A percentile compares a stretch with the other conserved stretches of the same genome.
phyloP scores from a whole-genome alignment of 495 filamentous ascomycete genomes.

The Pseudoneurospora amorphoporcata region DNA sequence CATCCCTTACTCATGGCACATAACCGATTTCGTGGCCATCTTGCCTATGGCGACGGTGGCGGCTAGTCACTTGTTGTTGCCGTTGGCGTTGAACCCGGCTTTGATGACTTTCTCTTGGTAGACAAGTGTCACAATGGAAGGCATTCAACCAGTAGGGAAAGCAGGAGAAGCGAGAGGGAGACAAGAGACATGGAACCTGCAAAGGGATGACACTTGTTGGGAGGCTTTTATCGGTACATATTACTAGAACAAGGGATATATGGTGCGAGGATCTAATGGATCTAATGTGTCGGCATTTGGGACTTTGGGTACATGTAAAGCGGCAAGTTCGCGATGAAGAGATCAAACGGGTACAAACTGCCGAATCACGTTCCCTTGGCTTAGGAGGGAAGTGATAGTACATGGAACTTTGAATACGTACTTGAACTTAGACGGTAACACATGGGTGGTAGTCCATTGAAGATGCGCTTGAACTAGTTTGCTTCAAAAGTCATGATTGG shows the following conservation, averaged over 20 bases:
- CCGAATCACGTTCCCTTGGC: too few species aligned
- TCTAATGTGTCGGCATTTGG: neutral
- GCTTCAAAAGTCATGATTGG: neutral
- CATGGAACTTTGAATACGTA: neutral
- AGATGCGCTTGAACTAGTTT: neutral
- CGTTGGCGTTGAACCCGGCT: conserved; percentile 65
- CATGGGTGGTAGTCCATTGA: neutral
- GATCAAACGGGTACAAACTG: neutral
- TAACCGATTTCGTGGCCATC: conserved; percentile 71
- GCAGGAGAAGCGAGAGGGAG: too few species aligned
- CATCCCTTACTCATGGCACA: conserved; percentile 57
- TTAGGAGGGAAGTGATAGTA: too few species aligned
- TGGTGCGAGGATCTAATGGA: neutral
- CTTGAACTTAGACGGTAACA: neutral
- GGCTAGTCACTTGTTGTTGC: conserved; percentile 57
- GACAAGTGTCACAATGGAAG: neutral
- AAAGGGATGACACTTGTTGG: too few species aligned
- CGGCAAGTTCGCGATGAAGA: neutral
- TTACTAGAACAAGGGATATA: neutral
- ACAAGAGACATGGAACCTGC: too few species aligned
- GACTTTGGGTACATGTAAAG: neutral
- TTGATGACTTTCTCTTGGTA: conserved; percentile 76
- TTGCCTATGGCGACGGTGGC: conserved; percentile 67
- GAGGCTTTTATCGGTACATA: neutral
- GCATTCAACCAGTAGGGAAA: too few species aligned